Percentiles rank a stretch among this genome's conserved stretches.
Evolutionary conservation across 352 stramenopile genomes (phyloP).

Genomic region (Halophytophthora polymorphica): DNA sequence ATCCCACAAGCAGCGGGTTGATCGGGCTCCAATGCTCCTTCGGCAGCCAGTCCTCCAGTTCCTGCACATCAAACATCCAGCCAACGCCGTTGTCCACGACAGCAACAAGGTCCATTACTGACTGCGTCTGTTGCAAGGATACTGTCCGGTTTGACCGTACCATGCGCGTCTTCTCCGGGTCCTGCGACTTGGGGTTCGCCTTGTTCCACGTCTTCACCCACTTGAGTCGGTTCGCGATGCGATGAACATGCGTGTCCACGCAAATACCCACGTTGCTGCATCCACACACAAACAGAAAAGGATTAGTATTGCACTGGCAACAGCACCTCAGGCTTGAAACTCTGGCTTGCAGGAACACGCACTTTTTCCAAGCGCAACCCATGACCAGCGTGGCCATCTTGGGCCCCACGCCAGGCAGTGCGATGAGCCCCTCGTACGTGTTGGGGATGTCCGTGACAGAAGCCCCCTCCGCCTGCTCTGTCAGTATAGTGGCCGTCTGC

Average conservation of each 20-base stretch:
- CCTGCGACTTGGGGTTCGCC: conserved; percentile 65
- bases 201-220: conserved; percentile 92
- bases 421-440: conserved; percentile 88
- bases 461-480: conserved; percentile 22
- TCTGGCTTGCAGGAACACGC: conserved; percentile 4
- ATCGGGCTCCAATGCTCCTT: conserved; percentile 86
- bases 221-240: conserved; percentile 93
- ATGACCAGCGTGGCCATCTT: conserved; percentile 98
- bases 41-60: conserved; percentile 95
- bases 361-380: conserved; percentile 89
- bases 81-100: background rate
- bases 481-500: conserved; percentile 56
- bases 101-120: too few relatives aligned
- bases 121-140: too few relatives aligned
- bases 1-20: conserved; percentile 94
- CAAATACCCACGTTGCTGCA: conserved; percentile 89
- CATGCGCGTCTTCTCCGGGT: conserved; percentile 91
- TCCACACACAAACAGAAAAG: background rate
- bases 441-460: conserved; percentile 87
- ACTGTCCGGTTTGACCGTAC: too few relatives aligned
- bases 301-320: background rate
- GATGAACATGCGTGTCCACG: conserved; percentile 97
- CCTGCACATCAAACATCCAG: conserved; percentile 23
- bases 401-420: conserved; percentile 92
- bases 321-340: too few relatives aligned